Evolutionary conservation across 1,139 yeast species (phyloP), one percentile per base, ranked within the genome.

Genomic region (Magnusiomyces paraingens): DNA sequence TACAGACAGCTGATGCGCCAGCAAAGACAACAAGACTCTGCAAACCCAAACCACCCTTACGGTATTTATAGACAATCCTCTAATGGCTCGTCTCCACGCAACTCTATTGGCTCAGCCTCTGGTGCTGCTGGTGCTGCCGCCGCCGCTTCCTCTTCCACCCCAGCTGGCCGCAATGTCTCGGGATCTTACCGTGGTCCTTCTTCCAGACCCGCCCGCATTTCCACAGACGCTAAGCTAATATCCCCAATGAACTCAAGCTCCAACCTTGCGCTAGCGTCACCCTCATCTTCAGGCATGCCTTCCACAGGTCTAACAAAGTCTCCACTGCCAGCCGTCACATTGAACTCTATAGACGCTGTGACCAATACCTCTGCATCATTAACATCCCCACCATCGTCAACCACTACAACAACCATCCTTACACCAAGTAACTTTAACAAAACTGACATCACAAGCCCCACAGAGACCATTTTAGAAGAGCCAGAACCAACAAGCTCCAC

Each of bases 1-100:
- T 51, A 59, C 50, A 62, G 67, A 39, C 44, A 40, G 52, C 55
- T 46, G 44, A 38, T 43, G 49, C 35, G 49, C 53, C 45, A 49
- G 38, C 32, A 35, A 26, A n/a, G 29, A 26, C 40, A 29, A 22
- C 35, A 46, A 42, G 29, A 14, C 26, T 20, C 40, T 39, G 20
- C 44, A 50, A 35, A 26, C 40, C 21, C 46, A 15, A 29, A 12
- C 53, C 39, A 49, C 44, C 50, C 22, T 14, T 51, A 38, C 20
- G 44, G 26, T 20, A 41, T 21, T 26, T 42, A 14, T 46, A 46
- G 40, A 20, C 45, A 17, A 46, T 49, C 26, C 29, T 47, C 15
- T 36, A 49, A 45, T 52, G 49, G 42, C 22, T 17, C 21, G 15
- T 38, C 49, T 8, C 51, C 54, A n/a, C 38, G 49, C 43, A 48